Evolutionary conservation across 2,329 filamentous ascomycete genomes (phyloP), one percentile per base, ranked within the genome.

Genomic region (Alternaria rosae): DNA sequence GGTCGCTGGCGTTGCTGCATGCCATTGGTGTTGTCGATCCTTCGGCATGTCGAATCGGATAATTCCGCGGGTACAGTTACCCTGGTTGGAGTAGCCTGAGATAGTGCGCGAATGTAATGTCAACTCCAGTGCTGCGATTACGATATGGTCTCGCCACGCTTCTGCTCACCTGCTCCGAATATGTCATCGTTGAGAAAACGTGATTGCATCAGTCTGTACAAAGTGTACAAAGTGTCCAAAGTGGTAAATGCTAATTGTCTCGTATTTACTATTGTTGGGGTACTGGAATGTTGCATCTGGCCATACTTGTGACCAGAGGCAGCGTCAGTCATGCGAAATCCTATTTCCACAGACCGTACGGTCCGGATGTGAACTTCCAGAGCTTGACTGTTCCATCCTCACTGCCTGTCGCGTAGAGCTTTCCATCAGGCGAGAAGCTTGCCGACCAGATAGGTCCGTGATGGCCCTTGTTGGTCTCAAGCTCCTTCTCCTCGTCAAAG

Each of bases 351-450:
- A 91, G 78, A 15, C 89, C 89, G 74, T 91, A 91, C 2, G 87
- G 83, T 45, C 88, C 87, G 47, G 83, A 83, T 53, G 87, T 89
- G 62, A 88, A 88, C 77, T 91, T 91, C 89, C 89, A 91, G 69
- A 99, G 85, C 82, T 99, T 99, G 79, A 99, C 96, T 0, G 95
- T 99, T 42, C 95, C 95, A 74, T 99, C 95, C 78, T 99, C 95
- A 51, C 94, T 97, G 28, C 92, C 95, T 2, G 95, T 99, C 2
- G 94, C 95, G 76, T 98, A 99, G 8, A 99, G 84, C 77, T 97
- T 97, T 48, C 94, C 94, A 75, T 99, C 95, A 0, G 95, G 95
- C 0, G 94, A 95, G 80, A 97, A 99, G 59, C 91, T 91, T 62
- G 96, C 89, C 6, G 93, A 97, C 95, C 95, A 99, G 65, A 99